These are phyloP conservation scores for Cladophialophora immunda DNA, from an alignment of 2,329 filamentous ascomycete species.

Conservation along the genomic window DNA sequence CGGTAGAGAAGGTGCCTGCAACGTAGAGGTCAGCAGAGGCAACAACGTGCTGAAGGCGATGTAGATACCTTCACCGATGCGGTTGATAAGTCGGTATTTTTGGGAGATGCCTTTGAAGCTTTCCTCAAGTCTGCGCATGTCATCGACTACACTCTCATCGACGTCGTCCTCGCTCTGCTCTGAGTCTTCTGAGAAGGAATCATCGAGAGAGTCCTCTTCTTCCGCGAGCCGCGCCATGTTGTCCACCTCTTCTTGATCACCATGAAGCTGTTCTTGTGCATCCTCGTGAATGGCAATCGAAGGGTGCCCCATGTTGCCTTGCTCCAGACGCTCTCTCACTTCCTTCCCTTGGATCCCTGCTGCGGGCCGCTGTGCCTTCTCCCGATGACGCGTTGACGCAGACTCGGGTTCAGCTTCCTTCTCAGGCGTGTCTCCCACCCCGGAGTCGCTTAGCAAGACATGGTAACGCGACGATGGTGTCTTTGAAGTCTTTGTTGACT, in stretches of 20 bases:
- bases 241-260: constrained; percentile 17
- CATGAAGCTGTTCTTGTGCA: constrained; percentile 14
- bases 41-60: constrained; percentile 26
- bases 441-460: constrained; percentile 23
- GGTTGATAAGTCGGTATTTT: constrained; percentile 89
- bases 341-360: constrained; percentile 14
- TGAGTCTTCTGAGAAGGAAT: constrained; percentile 37
- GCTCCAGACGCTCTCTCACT: constrained; percentile 21
- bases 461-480: constrained; percentile 17
- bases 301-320: constrained; percentile 37
- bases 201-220: constrained; percentile 44
- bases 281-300: constrained; percentile 40
- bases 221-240: constrained; percentile 38
- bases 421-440: constrained; percentile 7
- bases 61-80: constrained; percentile 88
- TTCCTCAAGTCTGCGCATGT: constrained; percentile 85
- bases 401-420: constrained; percentile 5
- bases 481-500: constrained; percentile 20
- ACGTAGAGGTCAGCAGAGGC: constrained; percentile 25
- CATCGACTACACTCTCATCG: constrained; percentile 71
- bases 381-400: constrained; percentile 21
- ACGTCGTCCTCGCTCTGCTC: constrained; percentile 51
- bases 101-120: constrained; percentile 85
- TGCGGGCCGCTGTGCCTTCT: constrained; percentile 28
- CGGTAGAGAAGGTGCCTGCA: constrained; percentile 95